Conservation (phyloP, 257 asterid genomes). For the Scutellaria barbata region DNA sequence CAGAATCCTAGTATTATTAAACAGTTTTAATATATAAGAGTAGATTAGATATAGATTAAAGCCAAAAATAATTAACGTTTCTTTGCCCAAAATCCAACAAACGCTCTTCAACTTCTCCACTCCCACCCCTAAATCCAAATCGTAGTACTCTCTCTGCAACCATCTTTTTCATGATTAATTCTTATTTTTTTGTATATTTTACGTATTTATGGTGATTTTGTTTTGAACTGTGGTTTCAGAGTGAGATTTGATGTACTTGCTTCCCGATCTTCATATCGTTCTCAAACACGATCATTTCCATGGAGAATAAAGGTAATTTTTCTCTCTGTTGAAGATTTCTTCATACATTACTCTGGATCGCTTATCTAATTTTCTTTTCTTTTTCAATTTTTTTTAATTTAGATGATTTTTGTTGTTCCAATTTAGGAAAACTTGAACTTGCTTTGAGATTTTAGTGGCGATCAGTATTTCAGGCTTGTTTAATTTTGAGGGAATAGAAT, state of each 20-base stretch:
- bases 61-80: constrained; percentile 22
- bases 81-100: constrained; percentile 32
- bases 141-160: constrained; percentile 24
- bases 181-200: not conserved
- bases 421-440: not conserved
- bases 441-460: constrained; percentile 7
- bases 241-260: constrained; percentile 77
- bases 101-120: constrained; percentile 37
- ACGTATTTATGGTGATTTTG: constrained; percentile 23
- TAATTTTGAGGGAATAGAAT: constrained; percentile 20
- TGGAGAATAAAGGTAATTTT: constrained; percentile 62
- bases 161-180: not conserved
- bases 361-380: constrained; percentile 26
- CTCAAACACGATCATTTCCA: constrained; percentile 63
- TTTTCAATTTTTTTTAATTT: constrained; percentile 34
- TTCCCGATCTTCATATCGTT: constrained; percentile 56
- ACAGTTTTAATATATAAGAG: not conserved
- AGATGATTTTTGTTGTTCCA: constrained; percentile 17
- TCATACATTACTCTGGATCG: constrained; percentile 25
- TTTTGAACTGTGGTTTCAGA: constrained; percentile 38
- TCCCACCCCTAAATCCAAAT: constrained; percentile 33
- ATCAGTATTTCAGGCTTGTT: constrained; percentile 14
- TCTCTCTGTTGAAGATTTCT: not conserved
- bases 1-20: not conserved
- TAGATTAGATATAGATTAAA: not conserved